phyloP scores from a whole-genome alignment of 345 rosid genomes.

The Gossypium turneri region DNA sequence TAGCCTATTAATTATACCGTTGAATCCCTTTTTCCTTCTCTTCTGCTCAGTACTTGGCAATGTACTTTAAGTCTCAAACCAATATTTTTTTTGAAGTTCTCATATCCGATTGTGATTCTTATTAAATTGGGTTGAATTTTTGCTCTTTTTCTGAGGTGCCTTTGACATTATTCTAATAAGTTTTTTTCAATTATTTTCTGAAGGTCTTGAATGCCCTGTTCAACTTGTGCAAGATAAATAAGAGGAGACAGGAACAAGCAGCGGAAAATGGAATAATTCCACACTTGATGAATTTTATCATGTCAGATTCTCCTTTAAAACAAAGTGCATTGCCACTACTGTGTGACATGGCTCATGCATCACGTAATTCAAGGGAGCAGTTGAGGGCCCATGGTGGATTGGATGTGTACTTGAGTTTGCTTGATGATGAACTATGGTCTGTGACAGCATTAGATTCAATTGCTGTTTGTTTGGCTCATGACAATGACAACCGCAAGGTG shows the following conservation, averaged over 20 bases:
- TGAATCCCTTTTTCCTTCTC: neutral
- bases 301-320: conserved; percentile 73
- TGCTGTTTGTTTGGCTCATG: conserved; percentile 96
- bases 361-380: conserved; percentile 96
- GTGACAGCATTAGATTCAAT: conserved; percentile 94
- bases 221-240: conserved; percentile 98
- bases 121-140: neutral
- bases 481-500: conserved; percentile 92
- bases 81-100: neutral
- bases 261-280: conserved; percentile 99
- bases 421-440: conserved; percentile 83
- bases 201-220: conserved; percentile 93
- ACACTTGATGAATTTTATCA: conserved; percentile 83
- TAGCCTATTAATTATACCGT: neutral
- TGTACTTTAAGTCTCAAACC: neutral
- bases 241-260: conserved; percentile 99
- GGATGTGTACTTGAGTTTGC: conserved; percentile 88
- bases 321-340: conserved; percentile 81
- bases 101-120: neutral
- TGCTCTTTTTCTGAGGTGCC: neutral
- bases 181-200: conserved; percentile 20
- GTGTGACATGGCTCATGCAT: conserved; percentile 99
- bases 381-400: conserved; percentile 95
- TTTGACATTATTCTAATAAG: conserved; percentile 5
- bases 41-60: neutral